Conservation (phyloP, 2,329 filamentous ascomycete genomes). For the Mycogone perniciosa region DNA sequence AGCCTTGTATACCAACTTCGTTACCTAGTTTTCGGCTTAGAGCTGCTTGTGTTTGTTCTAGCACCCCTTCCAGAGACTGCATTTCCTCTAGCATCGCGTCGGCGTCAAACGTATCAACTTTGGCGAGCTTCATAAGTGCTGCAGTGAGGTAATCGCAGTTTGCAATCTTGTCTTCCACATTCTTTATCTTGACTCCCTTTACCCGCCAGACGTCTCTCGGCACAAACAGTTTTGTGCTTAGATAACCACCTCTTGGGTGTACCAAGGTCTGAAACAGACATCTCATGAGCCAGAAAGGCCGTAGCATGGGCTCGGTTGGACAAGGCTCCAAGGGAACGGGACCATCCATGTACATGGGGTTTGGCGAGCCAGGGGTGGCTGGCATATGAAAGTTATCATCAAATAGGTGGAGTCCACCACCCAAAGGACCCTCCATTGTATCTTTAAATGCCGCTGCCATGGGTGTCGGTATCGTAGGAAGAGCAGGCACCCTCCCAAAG, state of each 20-base stretch:
- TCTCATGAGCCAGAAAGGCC: conserved; percentile 97
- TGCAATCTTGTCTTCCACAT: conserved; percentile 86
- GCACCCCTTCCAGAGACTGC: conserved; percentile 75
- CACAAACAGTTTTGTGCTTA: conserved; percentile 87
- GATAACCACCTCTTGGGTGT: conserved; percentile 84
- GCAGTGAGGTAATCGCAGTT: conserved; percentile 89
- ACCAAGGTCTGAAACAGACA: conserved; percentile 87
- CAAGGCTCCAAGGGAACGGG: conserved; percentile 84
- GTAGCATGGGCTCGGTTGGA: conserved; percentile 79
- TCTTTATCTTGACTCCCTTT: conserved; percentile 86
- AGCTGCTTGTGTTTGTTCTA: conserved; percentile 76
- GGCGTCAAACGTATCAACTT: conserved; percentile 83
- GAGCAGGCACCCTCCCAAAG: conserved; percentile 45
- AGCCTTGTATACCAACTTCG: conserved; percentile 79
- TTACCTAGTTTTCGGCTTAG: conserved; percentile 82
- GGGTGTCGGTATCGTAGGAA: conserved; percentile 63
- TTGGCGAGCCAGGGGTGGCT: conserved; percentile 57
- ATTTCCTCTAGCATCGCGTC: conserved; percentile 92
- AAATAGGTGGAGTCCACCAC: conserved; percentile 72
- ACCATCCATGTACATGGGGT: conserved; percentile 53
- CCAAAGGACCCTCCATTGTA: conserved; percentile 48
- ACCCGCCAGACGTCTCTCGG: conserved; percentile 91
- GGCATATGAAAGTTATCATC: conserved; percentile 74
- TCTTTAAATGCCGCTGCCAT: conserved; percentile 57
- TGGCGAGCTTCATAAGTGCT: conserved; percentile 73